Percentiles rank a stretch among this genome's conserved stretches.
phyloP scores from a whole-genome alignment of 2,329 filamentous ascomycete genomes.

The Mycosphaerelloides madeirae region DNA sequence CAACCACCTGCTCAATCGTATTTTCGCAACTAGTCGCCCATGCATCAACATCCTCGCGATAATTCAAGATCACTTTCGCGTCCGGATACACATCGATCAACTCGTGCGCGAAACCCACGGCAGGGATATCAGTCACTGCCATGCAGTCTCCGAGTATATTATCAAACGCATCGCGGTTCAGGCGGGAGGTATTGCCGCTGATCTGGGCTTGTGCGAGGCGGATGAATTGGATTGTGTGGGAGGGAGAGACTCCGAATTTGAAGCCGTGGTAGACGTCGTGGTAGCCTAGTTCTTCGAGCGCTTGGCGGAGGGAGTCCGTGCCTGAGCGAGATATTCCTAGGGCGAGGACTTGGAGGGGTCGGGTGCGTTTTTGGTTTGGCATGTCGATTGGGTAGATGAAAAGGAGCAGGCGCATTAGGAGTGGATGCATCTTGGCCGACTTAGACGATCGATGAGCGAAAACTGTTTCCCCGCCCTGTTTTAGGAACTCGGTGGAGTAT shows the following conservation, averaged over 20 bases:
- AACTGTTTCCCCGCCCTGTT: too few species aligned
- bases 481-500: too few species aligned
- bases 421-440: too few species aligned
- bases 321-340: constrained; percentile 22
- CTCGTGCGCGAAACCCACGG: constrained; percentile 13
- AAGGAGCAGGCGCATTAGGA: too few species aligned
- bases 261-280: constrained; percentile 19
- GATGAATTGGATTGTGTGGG: neutral
- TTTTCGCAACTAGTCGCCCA: neutral
- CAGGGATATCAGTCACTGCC: constrained; percentile 11
- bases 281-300: constrained; percentile 19
- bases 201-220: neutral
- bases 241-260: neutral
- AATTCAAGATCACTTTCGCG: constrained; percentile 16
- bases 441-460: too few species aligned
- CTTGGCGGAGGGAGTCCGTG: constrained; percentile 20
- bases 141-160: neutral
- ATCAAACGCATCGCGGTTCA: neutral
- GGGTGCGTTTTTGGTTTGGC: too few species aligned
- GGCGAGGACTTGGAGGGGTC: too few species aligned
- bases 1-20: neutral
- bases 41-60: neutral
- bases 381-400: too few species aligned
- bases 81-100: constrained; percentile 10
- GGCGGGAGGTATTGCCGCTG: neutral